Evolutionary conservation across 176 grass and related monocot genomes (phyloP), one percentile per base, ranked within the genome.

Genomic region (Cenchrus americanus): DNA sequence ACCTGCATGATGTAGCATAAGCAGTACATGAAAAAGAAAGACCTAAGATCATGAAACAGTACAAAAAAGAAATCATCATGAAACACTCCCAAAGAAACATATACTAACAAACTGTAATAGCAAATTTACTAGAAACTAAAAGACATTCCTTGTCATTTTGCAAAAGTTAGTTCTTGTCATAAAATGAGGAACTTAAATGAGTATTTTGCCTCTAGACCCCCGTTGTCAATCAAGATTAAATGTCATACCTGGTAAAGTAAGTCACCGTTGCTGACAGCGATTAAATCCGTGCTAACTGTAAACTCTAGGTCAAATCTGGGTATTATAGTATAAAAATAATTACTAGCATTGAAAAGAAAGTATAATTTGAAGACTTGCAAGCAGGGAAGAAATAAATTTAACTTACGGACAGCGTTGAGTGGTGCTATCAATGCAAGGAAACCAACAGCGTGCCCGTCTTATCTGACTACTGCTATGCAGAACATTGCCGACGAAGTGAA

Each of bases 221-320:
- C 80, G 58, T 54, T 11, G 32, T 61, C 58, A 72, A 82, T 55
- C 8, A 77, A 64, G 55, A 82, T 58, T 70, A 14, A 81, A 62
- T 37, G 19, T n/a, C 21, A 62, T 92, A 98, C 96, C 96, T 98
- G 96, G 87, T 95, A 91, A 76, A 95, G 96, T 77, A 98, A 90
- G 85, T 93, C 88, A 24, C 96, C 96, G 0, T 90, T 98, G 89
- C 93, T 98, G 76, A 98, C 93, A 80, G 93, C 96, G 40, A 98
- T 86, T 78, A 93, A 87, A 87, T 95, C 81, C 23, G 30, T 80
- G 64, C 78, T 86, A 72, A 98, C 93, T 77, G 96, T 98, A 85
- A 95, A 95, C 87, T 98, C 96, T 66, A 98, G 76, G 66, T 98
- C 93, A 98, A 98, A 98, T 71, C 96, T 98, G 93, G 4, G 50